Evolutionary conservation across 495 filamentous ascomycete genomes (phyloP), one percentile per base, ranked within the genome.

Genomic region (Aspergillus mulundensis): DNA sequence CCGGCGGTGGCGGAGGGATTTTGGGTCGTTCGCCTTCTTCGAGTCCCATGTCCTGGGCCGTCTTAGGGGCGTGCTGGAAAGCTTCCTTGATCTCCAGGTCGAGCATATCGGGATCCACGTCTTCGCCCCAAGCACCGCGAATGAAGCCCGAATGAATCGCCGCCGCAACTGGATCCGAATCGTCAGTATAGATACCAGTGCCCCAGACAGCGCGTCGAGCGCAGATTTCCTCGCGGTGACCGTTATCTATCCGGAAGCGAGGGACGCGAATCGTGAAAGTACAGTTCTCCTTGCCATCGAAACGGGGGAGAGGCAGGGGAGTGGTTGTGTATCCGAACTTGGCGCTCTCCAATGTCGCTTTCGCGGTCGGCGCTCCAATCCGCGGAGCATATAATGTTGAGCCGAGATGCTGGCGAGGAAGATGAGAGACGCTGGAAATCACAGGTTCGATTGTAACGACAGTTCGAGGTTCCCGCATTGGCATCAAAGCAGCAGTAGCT

Each of bases 71-170:
- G 56, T 75, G 69, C 25, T 77, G 68, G 50, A 75, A 70, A 52
- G 66, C 64, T 30, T 78, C 64, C 58, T 73, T 70, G 64, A 77
- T 78, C 57, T 81, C 77, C 24, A 93, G 70, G 39, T 87, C 87
- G 3, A 93, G 76, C 68, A 93, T 73, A 18, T 77, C 77, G n/a
- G 70, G 66, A 57, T 87, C 83, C 2, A 93, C 84, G 39, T 89
- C 87, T 0, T 88, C 82, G 16, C 83, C 81, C 87, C 91, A 95
- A 56, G 88, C 89, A 23, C 93, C 94, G 10, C 88, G 84, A 54
- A 98, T 87, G 82, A 87, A 97, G 8, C 95, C 95, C 14, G 86
- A 83, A 69, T 98, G 94, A 54, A 97, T 94, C 53, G 93, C 91
- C 3, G 91, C 92, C 0, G 92, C 95, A 46, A 98, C 80, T 5